These are phyloP conservation scores for Aspergillus hiratsukae DNA, from an alignment of 2,329 filamentous ascomycete genomes.

Conservation along the genomic window DNA sequence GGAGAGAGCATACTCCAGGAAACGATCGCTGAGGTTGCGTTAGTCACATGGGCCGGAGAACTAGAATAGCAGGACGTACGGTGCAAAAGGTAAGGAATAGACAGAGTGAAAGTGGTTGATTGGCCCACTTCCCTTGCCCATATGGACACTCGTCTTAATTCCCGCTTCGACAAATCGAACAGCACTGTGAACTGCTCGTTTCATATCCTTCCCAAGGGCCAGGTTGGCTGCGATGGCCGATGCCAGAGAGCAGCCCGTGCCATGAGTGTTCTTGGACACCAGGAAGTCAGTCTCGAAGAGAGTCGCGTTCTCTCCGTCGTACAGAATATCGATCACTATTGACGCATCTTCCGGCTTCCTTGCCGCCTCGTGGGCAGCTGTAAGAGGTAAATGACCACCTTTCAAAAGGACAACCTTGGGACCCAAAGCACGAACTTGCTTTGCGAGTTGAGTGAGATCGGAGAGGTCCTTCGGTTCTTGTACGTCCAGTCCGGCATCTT, in stretches of 20 bases:
- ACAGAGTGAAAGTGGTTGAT: slow-evolving; percentile 65
- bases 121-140: slow-evolving; percentile 59
- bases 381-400: slow-evolving; percentile 83
- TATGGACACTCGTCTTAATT: slow-evolving; percentile 52
- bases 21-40: slow-evolving; percentile 56
- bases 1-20: slow-evolving; percentile 76
- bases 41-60: background rate
- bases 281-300: slow-evolving; percentile 68
- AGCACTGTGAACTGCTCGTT: slow-evolving; percentile 50
- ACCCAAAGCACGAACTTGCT: slow-evolving; percentile 62
- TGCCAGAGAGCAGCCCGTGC: slow-evolving; percentile 89
- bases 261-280: slow-evolving; percentile 77
- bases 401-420: slow-evolving; percentile 81
- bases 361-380: slow-evolving; percentile 57
- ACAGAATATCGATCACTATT: slow-evolving; percentile 72
- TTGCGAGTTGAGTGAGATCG: slow-evolving; percentile 66
- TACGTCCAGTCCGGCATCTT: slow-evolving; percentile 33
- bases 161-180: slow-evolving; percentile 59
- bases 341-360: slow-evolving; percentile 55
- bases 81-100: slow-evolving; percentile 56
- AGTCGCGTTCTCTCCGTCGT: slow-evolving; percentile 55
- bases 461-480: slow-evolving; percentile 53
- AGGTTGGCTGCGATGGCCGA: slow-evolving; percentile 65
- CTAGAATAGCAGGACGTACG: slow-evolving; percentile 36
- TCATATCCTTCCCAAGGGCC: slow-evolving; percentile 46